A percentile compares a stretch with the other conserved stretches of the same genome.
phyloP scores from a whole-genome alignment of 257 asterid species.

The Cordia subcordata region DNA sequence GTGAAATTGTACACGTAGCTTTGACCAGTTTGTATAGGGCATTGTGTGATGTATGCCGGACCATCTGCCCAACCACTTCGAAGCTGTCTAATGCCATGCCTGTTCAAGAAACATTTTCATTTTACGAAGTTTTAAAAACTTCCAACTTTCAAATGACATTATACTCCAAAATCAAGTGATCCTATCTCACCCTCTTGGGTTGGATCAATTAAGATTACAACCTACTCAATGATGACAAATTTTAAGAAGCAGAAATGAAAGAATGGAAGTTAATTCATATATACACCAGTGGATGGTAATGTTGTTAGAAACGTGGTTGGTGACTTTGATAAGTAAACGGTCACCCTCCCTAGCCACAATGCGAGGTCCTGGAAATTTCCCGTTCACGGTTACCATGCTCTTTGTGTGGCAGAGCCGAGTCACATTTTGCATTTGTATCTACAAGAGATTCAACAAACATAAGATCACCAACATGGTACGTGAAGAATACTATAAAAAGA shows the following conservation, averaged over 20 bases:
- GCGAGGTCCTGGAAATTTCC: conserved; percentile 53
- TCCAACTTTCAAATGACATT: too few species aligned
- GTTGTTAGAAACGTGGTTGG: conserved; percentile 48
- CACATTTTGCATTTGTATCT: conserved; percentile 44
- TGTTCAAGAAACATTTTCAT: neutral
- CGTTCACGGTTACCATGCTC: conserved; percentile 48
- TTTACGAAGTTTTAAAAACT: neutral
- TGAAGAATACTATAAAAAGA: too few species aligned
- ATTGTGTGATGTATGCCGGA: conserved; percentile 58
- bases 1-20: conserved; percentile 59
- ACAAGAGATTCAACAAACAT: neutral
- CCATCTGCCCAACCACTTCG: conserved; percentile 73
- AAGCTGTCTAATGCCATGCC: conserved; percentile 66
- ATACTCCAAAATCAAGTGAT: too few species aligned
- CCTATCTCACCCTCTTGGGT: too few species aligned
- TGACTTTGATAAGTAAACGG: conserved; percentile 42
- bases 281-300: conserved; percentile 58
- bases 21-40: conserved; percentile 58
- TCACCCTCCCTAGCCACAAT: conserved; percentile 59
- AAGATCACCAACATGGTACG: neutral
- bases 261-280: neutral
- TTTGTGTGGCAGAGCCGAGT: conserved; percentile 51
- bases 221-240: too few species aligned
- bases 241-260: neutral
- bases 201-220: too few species aligned